phyloP scores from a whole-genome alignment of 1,284 basidiomycete genomes.

The Fomes fomentarius region DNA sequence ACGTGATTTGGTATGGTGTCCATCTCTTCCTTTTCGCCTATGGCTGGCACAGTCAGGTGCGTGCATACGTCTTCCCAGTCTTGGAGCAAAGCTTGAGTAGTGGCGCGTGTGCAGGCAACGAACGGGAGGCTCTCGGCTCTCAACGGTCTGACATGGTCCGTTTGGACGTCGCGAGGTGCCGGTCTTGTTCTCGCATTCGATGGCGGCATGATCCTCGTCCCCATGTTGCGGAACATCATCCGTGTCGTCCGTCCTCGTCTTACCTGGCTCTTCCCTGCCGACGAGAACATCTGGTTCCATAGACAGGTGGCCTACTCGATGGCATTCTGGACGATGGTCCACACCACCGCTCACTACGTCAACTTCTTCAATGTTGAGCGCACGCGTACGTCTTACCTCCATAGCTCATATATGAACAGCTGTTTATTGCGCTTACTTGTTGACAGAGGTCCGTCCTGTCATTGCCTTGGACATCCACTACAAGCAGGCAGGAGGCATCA shows the following conservation, averaged over 20 bases:
- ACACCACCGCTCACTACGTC: constrained; percentile 89
- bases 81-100: neutral
- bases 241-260: constrained; percentile 78
- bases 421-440: constrained; percentile 9
- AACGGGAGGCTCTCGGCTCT: constrained; percentile 69
- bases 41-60: constrained; percentile 81
- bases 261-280: constrained; percentile 80
- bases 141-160: constrained; percentile 77
- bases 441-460: constrained; percentile 76
- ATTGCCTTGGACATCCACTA: constrained; percentile 84
- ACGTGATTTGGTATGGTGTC: constrained; percentile 75
- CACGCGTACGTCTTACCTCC: constrained; percentile 55
- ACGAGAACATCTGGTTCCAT: constrained; percentile 94
- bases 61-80: constrained; percentile 10
- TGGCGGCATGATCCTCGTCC: constrained; percentile 81
- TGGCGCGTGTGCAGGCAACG: constrained; percentile 47
- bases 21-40: constrained; percentile 74
- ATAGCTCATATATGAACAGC: neutral
- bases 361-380: constrained; percentile 89
- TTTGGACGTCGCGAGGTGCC: constrained; percentile 87
- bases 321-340: constrained; percentile 86
- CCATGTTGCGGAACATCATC: constrained; percentile 85
- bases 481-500: constrained; percentile 82
- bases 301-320: constrained; percentile 89
- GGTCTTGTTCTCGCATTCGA: constrained; percentile 85